Evolutionary conservation across 2,329 filamentous ascomycete species (phyloP).

Genomic region (Canariomyces notabilis): DNA sequence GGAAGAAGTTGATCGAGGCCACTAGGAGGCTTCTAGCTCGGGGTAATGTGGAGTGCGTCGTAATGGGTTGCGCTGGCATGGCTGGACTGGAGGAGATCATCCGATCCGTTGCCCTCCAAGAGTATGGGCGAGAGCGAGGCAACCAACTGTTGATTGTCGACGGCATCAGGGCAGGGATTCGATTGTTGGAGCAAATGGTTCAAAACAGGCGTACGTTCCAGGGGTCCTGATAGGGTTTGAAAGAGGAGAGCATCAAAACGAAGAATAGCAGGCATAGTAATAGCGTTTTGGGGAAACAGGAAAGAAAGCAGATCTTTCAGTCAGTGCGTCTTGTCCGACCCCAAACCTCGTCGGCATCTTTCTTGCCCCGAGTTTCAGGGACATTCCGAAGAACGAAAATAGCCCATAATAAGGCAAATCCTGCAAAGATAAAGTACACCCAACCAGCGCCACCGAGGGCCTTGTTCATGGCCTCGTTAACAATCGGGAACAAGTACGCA

Average conservation of each 20-base stretch:
- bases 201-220: conserved; percentile 39
- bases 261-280: not conserved
- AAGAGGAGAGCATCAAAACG: not conserved
- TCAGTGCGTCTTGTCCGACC: conserved; percentile 56
- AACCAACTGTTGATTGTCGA: conserved; percentile 65
- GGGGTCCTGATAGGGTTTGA: conserved; percentile 4
- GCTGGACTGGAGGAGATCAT: conserved; percentile 76
- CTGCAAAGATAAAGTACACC: conserved; percentile 90
- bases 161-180: conserved; percentile 66
- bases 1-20: conserved; percentile 61
- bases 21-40: conserved; percentile 59
- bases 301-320: conserved; percentile 29
- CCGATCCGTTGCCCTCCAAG: conserved; percentile 59
- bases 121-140: conserved; percentile 55
- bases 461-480: conserved; percentile 68
- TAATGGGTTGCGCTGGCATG: conserved; percentile 90
- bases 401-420: conserved; percentile 62
- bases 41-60: conserved; percentile 60
- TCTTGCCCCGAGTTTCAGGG: conserved; percentile 85
- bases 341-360: conserved; percentile 86
- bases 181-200: conserved; percentile 54
- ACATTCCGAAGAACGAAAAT: conserved; percentile 69
- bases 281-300: not conserved
- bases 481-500: conserved; percentile 87
- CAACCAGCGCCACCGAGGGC: conserved; percentile 65